Evolutionary conservation across 2,329 filamentous ascomycete genomes (phyloP).

Genomic region (Cytospora paraplurivora): DNA sequence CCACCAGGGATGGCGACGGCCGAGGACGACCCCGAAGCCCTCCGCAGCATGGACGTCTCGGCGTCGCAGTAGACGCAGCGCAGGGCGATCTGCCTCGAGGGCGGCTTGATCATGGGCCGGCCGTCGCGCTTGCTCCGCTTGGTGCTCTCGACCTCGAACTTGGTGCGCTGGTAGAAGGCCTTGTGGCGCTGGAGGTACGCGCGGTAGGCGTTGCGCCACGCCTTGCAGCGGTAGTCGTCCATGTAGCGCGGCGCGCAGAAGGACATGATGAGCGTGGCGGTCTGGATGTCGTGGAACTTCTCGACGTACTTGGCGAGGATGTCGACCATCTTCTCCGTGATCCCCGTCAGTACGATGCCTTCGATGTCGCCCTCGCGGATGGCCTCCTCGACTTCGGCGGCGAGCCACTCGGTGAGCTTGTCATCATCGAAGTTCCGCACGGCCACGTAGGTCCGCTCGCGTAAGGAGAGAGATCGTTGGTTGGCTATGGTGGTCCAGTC

Average conservation of each 20-base stretch:
- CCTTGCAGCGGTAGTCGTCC: constrained; percentile 71
- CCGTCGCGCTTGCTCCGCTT: constrained; percentile 68
- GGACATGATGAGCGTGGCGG: constrained; percentile 72
- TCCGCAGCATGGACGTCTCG: constrained; percentile 45
- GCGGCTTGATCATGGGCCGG: constrained; percentile 62
- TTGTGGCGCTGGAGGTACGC: constrained; percentile 73
- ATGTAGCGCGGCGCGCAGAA: constrained; percentile 76
- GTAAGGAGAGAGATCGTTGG: constrained; percentile 71
- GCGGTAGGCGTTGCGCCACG: constrained; percentile 73
- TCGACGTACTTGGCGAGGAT: constrained; percentile 75
- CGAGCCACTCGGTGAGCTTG: constrained; percentile 67
- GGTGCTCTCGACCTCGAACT: constrained; percentile 77
- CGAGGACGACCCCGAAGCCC: constrained; percentile 28
- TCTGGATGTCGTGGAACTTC: constrained; percentile 77
- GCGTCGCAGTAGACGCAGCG: constrained; percentile 77
- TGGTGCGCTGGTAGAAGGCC: constrained; percentile 72
- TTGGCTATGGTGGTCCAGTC: constrained; percentile 75
- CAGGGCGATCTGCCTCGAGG: constrained; percentile 70
- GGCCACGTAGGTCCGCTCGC: constrained; percentile 74
- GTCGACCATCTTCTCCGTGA: constrained; percentile 72
- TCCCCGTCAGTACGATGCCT: constrained; percentile 75
- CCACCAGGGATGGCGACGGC: constrained; percentile 5
- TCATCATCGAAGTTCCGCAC: constrained; percentile 66
- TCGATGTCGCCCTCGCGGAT: constrained; percentile 71
- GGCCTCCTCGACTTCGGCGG: constrained; percentile 62